Evolutionary conservation across 768 basidiomycete species (phyloP), one percentile per base, ranked within the genome.

Genomic region (Mycena galopus): DNA sequence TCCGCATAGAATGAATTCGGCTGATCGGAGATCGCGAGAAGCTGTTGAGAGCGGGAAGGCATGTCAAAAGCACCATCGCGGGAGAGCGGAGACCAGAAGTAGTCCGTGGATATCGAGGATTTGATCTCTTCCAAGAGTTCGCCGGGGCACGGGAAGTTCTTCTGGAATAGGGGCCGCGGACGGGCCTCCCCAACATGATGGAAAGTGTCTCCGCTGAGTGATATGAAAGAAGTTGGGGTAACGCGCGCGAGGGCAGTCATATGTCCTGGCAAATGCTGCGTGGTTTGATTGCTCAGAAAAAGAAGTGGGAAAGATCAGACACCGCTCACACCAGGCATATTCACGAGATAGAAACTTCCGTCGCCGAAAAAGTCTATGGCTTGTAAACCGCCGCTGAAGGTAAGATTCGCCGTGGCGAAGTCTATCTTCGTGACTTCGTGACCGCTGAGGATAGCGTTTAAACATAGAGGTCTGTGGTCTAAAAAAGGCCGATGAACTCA

Each of bases 301-400:
- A 3, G 10, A 25, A 7, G n/a, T 4, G 32, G 39, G 25, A 0
- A 12, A 32, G 16, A 3, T 12, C 10, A 17, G 33, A 32, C 12
- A 35, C 6, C 12, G 44, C 70, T 44, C n/a, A 72, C 73, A 19
- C 74, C 74, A 27, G 74, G 67, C 4, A 64, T 67, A 19, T 75
- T 44, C 11, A 75, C 29, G 35, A 73, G 63, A 59, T 73, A 73
- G 47, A 73, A 65, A 53, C 74, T 62, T n/a, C 69, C 69, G n/a
- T 61, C 60, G 7, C 60, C 60, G 37, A 61, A 61, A 61, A 29
- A 62, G 37, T 73, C 68, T 3, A 66, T 11, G 6, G 73, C 73
- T 4, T 62, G 42, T 9, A 74, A 30, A 12, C 68, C 69, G 19
- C 68, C 69, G 29, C 63, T 62, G 39, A 74, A 70, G 11, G 42